Evolutionary conservation across 2,329 filamentous ascomycete species (phyloP).

Genomic region (Dryadomyces quercivorus): DNA sequence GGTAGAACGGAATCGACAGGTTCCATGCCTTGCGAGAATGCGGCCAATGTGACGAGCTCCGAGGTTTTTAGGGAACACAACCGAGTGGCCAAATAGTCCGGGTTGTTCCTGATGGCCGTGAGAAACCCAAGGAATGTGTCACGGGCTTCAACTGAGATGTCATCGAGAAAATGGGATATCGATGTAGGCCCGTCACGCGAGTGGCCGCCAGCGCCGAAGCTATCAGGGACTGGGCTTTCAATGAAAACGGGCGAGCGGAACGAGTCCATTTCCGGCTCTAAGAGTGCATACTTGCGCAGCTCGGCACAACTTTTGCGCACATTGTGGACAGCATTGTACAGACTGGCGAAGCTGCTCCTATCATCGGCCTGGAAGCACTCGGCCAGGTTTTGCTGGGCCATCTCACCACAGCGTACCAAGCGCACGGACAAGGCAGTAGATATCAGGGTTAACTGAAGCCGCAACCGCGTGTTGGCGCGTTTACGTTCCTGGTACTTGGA

Average conservation of each 20-base stretch:
- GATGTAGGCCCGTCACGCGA: slow-evolving; percentile 19
- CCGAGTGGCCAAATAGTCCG: slow-evolving; percentile 75
- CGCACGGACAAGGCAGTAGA: slow-evolving; percentile 65
- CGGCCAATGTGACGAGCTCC: slow-evolving; percentile 67
- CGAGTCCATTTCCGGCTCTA: slow-evolving; percentile 60
- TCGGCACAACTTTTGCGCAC: slow-evolving; percentile 67
- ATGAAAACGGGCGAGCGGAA: slow-evolving; percentile 38
- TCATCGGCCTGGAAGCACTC: slow-evolving; percentile 70
- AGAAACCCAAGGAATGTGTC: slow-evolving; percentile 70
- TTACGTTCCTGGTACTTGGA: slow-evolving; percentile 76
- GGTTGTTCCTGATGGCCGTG: slow-evolving; percentile 70
- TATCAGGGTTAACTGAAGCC: slow-evolving; percentile 62
- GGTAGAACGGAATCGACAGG: slow-evolving; percentile 73
- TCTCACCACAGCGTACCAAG: slow-evolving; percentile 61
- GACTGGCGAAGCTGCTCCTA: slow-evolving; percentile 60
- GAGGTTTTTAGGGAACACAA: slow-evolving; percentile 62
- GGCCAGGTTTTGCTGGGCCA: slow-evolving; percentile 62
- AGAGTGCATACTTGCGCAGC: slow-evolving; percentile 54
- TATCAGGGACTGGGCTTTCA: slow-evolving; percentile 36
- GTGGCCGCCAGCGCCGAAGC: slow-evolving; percentile 15
- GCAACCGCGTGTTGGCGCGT: slow-evolving; percentile 58
- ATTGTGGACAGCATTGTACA: slow-evolving; percentile 70
- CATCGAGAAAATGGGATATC: slow-evolving; percentile 49
- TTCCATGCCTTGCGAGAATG: slow-evolving; percentile 67
- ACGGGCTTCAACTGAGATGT: slow-evolving; percentile 63